Percentiles rank a stretch among this genome's conserved stretches.
Conservation (phyloP, 495 filamentous ascomycete species). For the Daldinia grandis region DNA sequence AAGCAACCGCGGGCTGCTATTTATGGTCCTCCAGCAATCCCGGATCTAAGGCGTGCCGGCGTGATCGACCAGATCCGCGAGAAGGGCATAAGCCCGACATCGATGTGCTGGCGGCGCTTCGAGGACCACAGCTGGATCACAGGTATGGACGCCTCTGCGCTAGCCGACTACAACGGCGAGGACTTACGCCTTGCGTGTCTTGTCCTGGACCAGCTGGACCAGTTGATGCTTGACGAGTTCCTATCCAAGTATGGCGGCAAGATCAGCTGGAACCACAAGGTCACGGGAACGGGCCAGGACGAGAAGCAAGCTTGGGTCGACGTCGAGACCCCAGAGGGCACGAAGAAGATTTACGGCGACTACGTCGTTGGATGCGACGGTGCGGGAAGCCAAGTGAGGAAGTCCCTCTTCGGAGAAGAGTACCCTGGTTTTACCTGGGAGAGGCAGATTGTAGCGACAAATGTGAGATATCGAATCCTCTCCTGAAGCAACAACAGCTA, state of each 20-base stretch:
- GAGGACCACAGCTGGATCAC: slow-evolving; percentile 47
- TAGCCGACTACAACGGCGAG: slow-evolving; percentile 46
- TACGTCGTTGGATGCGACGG: slow-evolving; percentile 69
- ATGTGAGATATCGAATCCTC: slow-evolving; percentile 51
- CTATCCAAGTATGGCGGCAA: slow-evolving; percentile 52
- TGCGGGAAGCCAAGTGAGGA: slow-evolving; percentile 63
- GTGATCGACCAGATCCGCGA: slow-evolving; percentile 62
- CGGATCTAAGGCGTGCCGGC: slow-evolving; percentile 63
- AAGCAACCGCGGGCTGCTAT: slow-evolving; percentile 63
- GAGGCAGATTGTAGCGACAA: slow-evolving; percentile 68
- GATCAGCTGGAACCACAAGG: slow-evolving; percentile 60
- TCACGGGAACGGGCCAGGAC: slow-evolving; percentile 60
- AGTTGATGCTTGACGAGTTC: slow-evolving; percentile 59
- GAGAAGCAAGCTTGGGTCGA: slow-evolving; percentile 59
- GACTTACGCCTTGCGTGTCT: slow-evolving; percentile 52
- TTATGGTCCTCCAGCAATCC: slow-evolving; percentile 62
- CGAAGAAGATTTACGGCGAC: slow-evolving; percentile 57
- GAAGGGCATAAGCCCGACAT: slow-evolving; percentile 59
- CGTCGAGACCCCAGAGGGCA: slow-evolving; percentile 55
- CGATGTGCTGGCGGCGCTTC: slow-evolving; percentile 62
- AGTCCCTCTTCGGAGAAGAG: slow-evolving; percentile 64
- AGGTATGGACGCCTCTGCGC: slow-evolving; percentile 42
- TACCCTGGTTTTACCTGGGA: slow-evolving; percentile 68
- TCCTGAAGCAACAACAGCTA: neutral
- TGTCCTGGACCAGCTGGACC: slow-evolving; percentile 49